phyloP scores from a whole-genome alignment of 2,329 filamentous ascomycete genomes.

The Colletotrichum agaves region DNA sequence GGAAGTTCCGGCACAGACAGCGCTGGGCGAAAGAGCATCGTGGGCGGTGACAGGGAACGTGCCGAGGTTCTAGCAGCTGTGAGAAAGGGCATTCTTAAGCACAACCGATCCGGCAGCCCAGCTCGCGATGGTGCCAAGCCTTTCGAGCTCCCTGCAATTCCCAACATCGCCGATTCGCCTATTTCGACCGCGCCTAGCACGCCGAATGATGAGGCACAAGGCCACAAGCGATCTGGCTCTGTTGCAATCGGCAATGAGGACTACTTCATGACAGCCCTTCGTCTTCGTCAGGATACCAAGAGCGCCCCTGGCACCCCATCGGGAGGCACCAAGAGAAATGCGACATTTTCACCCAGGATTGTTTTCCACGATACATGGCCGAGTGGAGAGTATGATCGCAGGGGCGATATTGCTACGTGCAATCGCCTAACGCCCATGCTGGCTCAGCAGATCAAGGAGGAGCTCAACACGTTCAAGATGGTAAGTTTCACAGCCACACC shows the following conservation, averaged over 20 bases:
- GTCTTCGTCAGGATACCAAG: slow-evolving; percentile 79
- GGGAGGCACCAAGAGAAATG: slow-evolving; percentile 69
- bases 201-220: slow-evolving; percentile 79
- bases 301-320: slow-evolving; percentile 84
- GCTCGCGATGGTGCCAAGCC: slow-evolving; percentile 28
- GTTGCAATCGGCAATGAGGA: slow-evolving; percentile 85
- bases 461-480: slow-evolving; percentile 99
- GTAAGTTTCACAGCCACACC: slow-evolving; percentile 59
- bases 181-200: slow-evolving; percentile 89
- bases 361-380: slow-evolving; percentile 98
- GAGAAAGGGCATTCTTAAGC: slow-evolving; percentile 95
- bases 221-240: slow-evolving; percentile 74
- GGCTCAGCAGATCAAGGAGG: slow-evolving; percentile 99
- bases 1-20: slow-evolving; percentile 69
- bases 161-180: slow-evolving; percentile 78
- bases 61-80: slow-evolving; percentile 92
- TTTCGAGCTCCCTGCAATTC: slow-evolving; percentile 65
- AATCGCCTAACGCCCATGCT: slow-evolving; percentile 97
- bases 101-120: slow-evolving; percentile 56
- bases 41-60: slow-evolving; percentile 89
- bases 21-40: slow-evolving; percentile 82
- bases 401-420: slow-evolving; percentile 96
- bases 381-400: slow-evolving; percentile 92
- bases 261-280: slow-evolving; percentile 85
- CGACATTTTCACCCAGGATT: slow-evolving; percentile 89